Conservation (phyloP, 257 asterid species). For the Paulownia fortunei region DNA sequence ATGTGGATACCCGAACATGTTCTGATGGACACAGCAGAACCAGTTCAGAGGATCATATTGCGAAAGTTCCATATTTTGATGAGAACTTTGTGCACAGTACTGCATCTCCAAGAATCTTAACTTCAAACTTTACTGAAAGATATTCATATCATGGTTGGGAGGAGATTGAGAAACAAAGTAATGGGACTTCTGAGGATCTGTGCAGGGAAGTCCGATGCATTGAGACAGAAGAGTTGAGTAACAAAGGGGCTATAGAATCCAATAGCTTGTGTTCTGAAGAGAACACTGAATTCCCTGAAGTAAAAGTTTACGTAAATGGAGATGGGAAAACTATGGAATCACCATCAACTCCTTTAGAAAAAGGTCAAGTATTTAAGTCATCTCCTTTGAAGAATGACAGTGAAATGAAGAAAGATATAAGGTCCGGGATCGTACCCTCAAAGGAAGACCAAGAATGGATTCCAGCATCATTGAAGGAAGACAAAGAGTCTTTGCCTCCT, state of each 20-base stretch:
- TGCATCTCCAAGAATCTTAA: slow-evolving; percentile 48
- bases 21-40: slow-evolving; percentile 68
- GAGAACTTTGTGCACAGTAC: slow-evolving; percentile 45
- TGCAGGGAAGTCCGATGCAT: slow-evolving; percentile 89
- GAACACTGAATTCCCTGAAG: slow-evolving; percentile 33
- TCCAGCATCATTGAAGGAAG: slow-evolving; percentile 31
- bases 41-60: slow-evolving; percentile 66
- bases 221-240: slow-evolving; percentile 56
- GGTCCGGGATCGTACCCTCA: slow-evolving; percentile 14
- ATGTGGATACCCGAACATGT: slow-evolving; percentile 50
- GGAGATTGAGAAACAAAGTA: slow-evolving; percentile 75
- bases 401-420: slow-evolving; percentile 40
- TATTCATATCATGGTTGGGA: slow-evolving; percentile 81
- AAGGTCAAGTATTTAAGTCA: slow-evolving; percentile 28
- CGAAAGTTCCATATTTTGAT: slow-evolving; percentile 58
- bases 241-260: slow-evolving; percentile 36
- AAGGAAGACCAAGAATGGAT: slow-evolving; percentile 36
- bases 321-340: slow-evolving; percentile 28
- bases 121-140: slow-evolving; percentile 61
- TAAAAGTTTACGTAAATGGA: slow-evolving; percentile 25
- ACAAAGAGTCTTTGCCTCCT: slow-evolving; percentile 22
- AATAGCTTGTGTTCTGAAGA: slow-evolving; percentile 36
- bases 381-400: slow-evolving; percentile 38
- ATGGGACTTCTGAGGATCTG: slow-evolving; percentile 66
- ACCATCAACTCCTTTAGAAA: slow-evolving; percentile 35